A percentile compares a stretch with the other conserved stretches of the same genome.
These are phyloP conservation scores for Boletus hoseneyae DNA, from an alignment of 1,284 basidiomycete genomes.

Conservation along the genomic window DNA sequence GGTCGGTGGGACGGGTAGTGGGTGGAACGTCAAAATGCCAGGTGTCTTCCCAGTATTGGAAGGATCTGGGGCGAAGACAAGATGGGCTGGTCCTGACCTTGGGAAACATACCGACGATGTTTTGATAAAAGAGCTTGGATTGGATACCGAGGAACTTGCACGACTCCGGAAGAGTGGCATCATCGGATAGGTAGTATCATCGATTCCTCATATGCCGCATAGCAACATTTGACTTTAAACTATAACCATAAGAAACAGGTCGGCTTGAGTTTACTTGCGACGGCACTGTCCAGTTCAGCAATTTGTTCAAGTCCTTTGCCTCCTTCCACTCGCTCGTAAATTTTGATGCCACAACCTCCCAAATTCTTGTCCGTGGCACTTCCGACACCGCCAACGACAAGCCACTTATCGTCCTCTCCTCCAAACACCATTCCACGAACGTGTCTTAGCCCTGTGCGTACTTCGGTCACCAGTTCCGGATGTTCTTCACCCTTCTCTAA, in stretches of 20 bases:
- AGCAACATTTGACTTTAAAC: background rate
- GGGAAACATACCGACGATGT: constrained; percentile 63
- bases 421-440: constrained; percentile 52
- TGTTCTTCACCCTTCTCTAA: constrained; percentile 36
- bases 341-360: constrained; percentile 48
- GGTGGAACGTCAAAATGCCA: constrained; percentile 66
- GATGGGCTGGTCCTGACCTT: constrained; percentile 66
- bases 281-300: constrained; percentile 37
- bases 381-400: constrained; percentile 46
- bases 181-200: constrained; percentile 32
- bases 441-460: constrained; percentile 50
- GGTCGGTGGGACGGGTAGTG: constrained; percentile 40
- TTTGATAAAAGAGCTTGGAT: constrained; percentile 46
- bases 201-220: background rate
- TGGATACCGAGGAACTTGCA: constrained; percentile 42
- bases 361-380: constrained; percentile 7
- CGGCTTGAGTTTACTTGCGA: constrained; percentile 27
- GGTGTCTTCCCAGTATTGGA: constrained; percentile 59
- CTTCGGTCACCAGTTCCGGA: constrained; percentile 45
- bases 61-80: constrained; percentile 51
- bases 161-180: constrained; percentile 45
- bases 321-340: constrained; percentile 49
- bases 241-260: constrained; percentile 50
- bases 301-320: constrained; percentile 44
- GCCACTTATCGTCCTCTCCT: constrained; percentile 45